Evolutionary conservation across 441 rosid genomes (phyloP), one percentile per base, ranked within the genome.

Genomic region (Corymbia calophylla): DNA sequence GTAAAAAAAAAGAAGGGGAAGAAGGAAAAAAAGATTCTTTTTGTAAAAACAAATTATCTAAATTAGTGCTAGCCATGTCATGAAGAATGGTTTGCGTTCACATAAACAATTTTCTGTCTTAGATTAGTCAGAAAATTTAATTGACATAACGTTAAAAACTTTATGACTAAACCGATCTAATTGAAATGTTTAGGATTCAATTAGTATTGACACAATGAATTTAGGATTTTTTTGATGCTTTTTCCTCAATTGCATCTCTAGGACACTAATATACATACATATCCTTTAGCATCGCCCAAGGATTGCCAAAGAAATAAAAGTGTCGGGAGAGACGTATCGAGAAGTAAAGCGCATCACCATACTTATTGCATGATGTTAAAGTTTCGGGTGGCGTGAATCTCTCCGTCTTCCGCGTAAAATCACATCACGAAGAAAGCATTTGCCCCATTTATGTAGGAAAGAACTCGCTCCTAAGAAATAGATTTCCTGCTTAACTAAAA

Each of bases 41-140:
- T 9, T 39, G 44, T 39, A 39, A 39, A 39, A 39, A 9, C 9
- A 56, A 56, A 4, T 56, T 56, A 1, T 13, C 17, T 56, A 23
- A 10, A 13, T 56, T 3, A 23, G 3, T 29, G 23, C 6, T 23
- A 56, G 6, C 10, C 3, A 1, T 23, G 13, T 13, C 62, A 56
- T 3, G 25, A 0, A 9, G 0, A 6, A 58, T 25, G 3, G 6
- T 25, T 58, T 29, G 2, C 0, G 0, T 58, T 58, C 25, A 3
- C 6, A 0, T 25, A 0, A 2, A 0, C 25, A 25, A 58, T 1
- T 58, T 56, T 25, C 64, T 0, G 0, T 23, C n/a, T 4, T 58
- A 58, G 25, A 58, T 58, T 9, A 25, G n/a, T 58, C 0, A 9
- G 3, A 58, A 13, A 58, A 58, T 0, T 58, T 13, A 58, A 58